phyloP scores from a whole-genome alignment of 768 basidiomycete genomes.

The Xerocomus potaroensis region DNA sequence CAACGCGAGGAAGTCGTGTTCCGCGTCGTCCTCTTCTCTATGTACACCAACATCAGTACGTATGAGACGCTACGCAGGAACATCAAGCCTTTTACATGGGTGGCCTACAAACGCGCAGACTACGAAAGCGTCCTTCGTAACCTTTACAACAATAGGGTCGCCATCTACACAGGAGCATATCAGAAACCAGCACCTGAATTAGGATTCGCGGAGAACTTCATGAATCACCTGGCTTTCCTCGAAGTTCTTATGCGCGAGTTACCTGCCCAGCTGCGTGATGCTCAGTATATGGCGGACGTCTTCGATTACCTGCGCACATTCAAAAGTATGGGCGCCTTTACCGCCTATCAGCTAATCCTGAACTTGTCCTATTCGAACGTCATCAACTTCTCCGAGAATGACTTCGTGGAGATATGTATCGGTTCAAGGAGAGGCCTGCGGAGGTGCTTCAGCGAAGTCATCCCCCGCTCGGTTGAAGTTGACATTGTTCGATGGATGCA shows the following conservation, averaged over 20 bases:
- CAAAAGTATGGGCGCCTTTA: slow-evolving; percentile 73
- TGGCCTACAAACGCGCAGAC: slow-evolving; percentile 44
- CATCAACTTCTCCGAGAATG: slow-evolving; percentile 59
- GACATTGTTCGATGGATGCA: slow-evolving; percentile 64
- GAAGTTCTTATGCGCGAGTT: slow-evolving; percentile 59
- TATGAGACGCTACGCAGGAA: slow-evolving; percentile 56
- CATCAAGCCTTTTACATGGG: slow-evolving; percentile 61
- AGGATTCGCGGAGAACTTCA: slow-evolving; percentile 41
- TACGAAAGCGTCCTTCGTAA: slow-evolving; percentile 52
- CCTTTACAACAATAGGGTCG: slow-evolving; percentile 33
- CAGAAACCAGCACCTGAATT: slow-evolving; percentile 65
- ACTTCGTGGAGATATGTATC: slow-evolving; percentile 67
- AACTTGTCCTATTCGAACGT: slow-evolving; percentile 54
- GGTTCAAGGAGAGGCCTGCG: slow-evolving; percentile 63
- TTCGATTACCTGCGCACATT: slow-evolving; percentile 56
- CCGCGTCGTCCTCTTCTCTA: slow-evolving; percentile 67
- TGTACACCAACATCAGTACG: slow-evolving; percentile 67
- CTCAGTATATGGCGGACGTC: slow-evolving; percentile 58
- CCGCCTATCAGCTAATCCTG: slow-evolving; percentile 62
- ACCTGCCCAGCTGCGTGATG: slow-evolving; percentile 41
- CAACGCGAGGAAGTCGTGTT: slow-evolving; percentile 60
- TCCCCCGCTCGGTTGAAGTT: slow-evolving; percentile 43
- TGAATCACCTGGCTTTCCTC: slow-evolving; percentile 61
- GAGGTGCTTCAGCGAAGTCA: slow-evolving; percentile 56
- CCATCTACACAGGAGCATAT: slow-evolving; percentile 70